Evolutionary conservation across 257 asterid species (phyloP), one percentile per base, ranked within the genome.

Genomic region (Euphrasia confusa): DNA sequence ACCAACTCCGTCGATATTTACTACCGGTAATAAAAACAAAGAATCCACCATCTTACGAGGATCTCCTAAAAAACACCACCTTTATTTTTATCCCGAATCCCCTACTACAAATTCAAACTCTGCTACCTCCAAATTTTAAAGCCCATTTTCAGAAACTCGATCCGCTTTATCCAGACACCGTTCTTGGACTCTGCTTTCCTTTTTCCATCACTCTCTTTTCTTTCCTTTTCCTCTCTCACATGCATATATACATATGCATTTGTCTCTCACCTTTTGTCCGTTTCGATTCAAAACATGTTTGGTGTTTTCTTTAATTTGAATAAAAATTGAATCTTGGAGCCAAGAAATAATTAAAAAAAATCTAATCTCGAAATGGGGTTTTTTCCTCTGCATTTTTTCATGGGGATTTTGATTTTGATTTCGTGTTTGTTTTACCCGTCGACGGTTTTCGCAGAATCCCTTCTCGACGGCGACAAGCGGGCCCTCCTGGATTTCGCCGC

Each of bases 401-500:
- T 74, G 60, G 79, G 74, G 18, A 61, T 15, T 56, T 68, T 75
- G 48, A 7, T 42, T 48, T 14, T 48, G 58, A 33, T 79, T 60
- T 68, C 81, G 54, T 2, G n/a, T 53, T 68, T 75, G 52, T 3
- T 45, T 50, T 18, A 7, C 54, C 39, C 74, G 58, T 63, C 70
- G 4, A 65, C 64, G 21, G 47, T 39, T 45, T 74, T 15, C n/a
- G 58, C 60, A 1, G 84, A 39, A 48, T 60, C 76, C n/a, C 71
- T 85, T 73, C 67, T 79, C 54, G 84, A 80, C 10, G 68, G 66
- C 71, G 99, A 92, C 79, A 89, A 79, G 80, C 86, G 75, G 58
- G 99, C 99, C 18, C 76, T 92, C 81, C 76, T 89, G 1, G 95
- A 86, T 61, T 92, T 92, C 60, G 85, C 69, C 3, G 37, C 13